Conservation (phyloP, 768 basidiomycete genomes). For the Rhizopogon roseolus region DNA sequence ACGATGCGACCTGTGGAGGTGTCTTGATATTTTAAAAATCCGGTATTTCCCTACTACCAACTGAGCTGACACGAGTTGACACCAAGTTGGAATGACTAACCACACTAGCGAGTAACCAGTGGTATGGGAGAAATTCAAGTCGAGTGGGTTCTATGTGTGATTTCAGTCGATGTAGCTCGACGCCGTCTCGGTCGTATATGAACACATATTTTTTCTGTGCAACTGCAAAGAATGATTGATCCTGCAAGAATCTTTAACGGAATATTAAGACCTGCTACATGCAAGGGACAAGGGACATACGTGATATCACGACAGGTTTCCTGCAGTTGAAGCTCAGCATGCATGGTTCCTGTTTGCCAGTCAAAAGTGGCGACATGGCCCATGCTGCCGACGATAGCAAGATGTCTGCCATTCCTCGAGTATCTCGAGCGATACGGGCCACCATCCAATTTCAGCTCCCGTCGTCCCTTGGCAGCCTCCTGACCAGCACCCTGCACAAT, state of each 20-base stretch:
- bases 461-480: slow-evolving; percentile 73
- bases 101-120: slow-evolving; percentile 86
- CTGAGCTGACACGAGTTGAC: neutral
- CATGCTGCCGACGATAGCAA: slow-evolving; percentile 76
- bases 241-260: slow-evolving; percentile 73
- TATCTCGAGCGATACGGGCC: slow-evolving; percentile 85
- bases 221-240: slow-evolving; percentile 89
- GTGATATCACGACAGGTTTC: slow-evolving; percentile 93
- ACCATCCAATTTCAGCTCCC: slow-evolving; percentile 77
- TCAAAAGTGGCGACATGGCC: slow-evolving; percentile 95
- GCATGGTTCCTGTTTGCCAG: slow-evolving; percentile 82
- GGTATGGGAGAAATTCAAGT: slow-evolving; percentile 91
- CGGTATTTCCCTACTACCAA: slow-evolving; percentile 66
- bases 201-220: slow-evolving; percentile 96
- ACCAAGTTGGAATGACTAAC: slow-evolving; percentile 40
- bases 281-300: slow-evolving; percentile 36
- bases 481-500: slow-evolving; percentile 59
- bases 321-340: slow-evolving; percentile 82
- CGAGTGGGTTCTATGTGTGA: slow-evolving; percentile 85
- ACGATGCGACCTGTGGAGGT: slow-evolving; percentile 89
- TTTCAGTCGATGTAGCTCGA: slow-evolving; percentile 84
- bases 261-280: neutral
- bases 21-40: slow-evolving; percentile 95
- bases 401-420: slow-evolving; percentile 86
- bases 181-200: slow-evolving; percentile 92